Evolutionary conservation across 345 rosid genomes (phyloP).

Genomic region (Lagerstroemia speciosa): DNA sequence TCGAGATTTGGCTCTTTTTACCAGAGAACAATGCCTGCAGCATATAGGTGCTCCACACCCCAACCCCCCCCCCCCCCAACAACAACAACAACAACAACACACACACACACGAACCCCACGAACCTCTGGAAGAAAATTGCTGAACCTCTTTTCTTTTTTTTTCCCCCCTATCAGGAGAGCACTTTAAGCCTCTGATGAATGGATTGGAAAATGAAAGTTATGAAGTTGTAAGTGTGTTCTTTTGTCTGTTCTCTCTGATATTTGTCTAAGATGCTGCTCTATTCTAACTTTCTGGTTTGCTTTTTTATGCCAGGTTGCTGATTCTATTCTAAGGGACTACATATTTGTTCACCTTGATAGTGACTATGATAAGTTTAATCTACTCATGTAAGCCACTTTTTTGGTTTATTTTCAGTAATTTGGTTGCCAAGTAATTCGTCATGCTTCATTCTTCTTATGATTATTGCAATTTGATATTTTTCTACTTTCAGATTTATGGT

Average conservation of each 20-base stretch:
- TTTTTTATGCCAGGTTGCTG: conserved; percentile 52
- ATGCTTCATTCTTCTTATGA: conserved; percentile 3
- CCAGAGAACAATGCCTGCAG: conserved; percentile 61
- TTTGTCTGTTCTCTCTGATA: conserved; percentile 6
- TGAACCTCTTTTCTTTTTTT: too few relatives aligned
- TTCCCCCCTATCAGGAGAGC: conserved; percentile 48
- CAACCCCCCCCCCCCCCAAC: too few relatives aligned
- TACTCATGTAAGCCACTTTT: conserved; percentile 54
- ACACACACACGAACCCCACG: too few relatives aligned
- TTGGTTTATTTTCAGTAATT: background rate
- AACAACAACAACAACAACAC: too few relatives aligned
- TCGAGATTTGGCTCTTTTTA: conserved; percentile 54
- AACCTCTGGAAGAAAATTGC: too few relatives aligned
- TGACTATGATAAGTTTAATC: conserved; percentile 83
- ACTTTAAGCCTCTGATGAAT: conserved; percentile 58
- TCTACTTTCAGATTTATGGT: conserved; percentile 61
- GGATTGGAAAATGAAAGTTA: conserved; percentile 53
- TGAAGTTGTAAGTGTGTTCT: conserved; percentile 31
- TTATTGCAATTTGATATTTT: background rate
- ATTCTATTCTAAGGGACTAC: conserved; percentile 57
- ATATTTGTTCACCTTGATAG: conserved; percentile 74
- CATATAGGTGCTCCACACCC: conserved; percentile 50
- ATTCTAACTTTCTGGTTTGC: background rate
- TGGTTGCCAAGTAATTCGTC: background rate
- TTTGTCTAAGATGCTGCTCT: background rate